These are phyloP conservation scores for Pseudocercospora fuligena DNA, from an alignment of 2,329 filamentous ascomycete species.

Conservation along the genomic window DNA sequence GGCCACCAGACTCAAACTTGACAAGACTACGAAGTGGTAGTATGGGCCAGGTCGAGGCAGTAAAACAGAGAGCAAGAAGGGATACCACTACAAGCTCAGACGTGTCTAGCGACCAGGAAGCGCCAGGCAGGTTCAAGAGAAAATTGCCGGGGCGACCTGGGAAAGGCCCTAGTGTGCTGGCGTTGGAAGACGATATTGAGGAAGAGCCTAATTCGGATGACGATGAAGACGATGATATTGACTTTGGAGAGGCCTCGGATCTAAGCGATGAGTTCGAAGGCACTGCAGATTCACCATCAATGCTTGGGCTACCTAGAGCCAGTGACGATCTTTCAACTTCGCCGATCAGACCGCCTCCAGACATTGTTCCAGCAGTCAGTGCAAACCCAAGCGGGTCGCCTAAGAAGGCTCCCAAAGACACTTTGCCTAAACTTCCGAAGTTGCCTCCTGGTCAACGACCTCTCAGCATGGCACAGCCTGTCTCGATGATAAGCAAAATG, in stretches of 20 bases:
- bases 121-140: slow-evolving; percentile 64
- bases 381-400: slow-evolving; percentile 59
- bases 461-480: slow-evolving; percentile 73
- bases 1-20: slow-evolving; percentile 40
- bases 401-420: slow-evolving; percentile 64
- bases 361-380: slow-evolving; percentile 46
- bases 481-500: slow-evolving; percentile 61
- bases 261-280: slow-evolving; percentile 63
- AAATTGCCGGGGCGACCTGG: slow-evolving; percentile 59
- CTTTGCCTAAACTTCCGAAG: slow-evolving; percentile 63
- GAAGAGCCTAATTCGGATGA: slow-evolving; percentile 43
- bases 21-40: slow-evolving; percentile 67
- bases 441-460: slow-evolving; percentile 71
- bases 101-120: slow-evolving; percentile 80
- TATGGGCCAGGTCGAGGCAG: slow-evolving; percentile 70
- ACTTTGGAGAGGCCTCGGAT: slow-evolving; percentile 45
- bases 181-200: slow-evolving; percentile 31
- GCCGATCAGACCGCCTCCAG: slow-evolving; percentile 49
- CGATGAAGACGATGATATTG: slow-evolving; percentile 46
- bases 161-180: slow-evolving; percentile 52
- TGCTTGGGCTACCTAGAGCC: slow-evolving; percentile 65
- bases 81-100: slow-evolving; percentile 84
- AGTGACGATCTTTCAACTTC: slow-evolving; percentile 57
- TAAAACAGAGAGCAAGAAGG: slow-evolving; percentile 66
- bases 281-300: slow-evolving; percentile 69